Base-by-base conservation (phyloP, 495 filamentous ascomycete genomes). In the Aspergillus ostianus region DNA sequence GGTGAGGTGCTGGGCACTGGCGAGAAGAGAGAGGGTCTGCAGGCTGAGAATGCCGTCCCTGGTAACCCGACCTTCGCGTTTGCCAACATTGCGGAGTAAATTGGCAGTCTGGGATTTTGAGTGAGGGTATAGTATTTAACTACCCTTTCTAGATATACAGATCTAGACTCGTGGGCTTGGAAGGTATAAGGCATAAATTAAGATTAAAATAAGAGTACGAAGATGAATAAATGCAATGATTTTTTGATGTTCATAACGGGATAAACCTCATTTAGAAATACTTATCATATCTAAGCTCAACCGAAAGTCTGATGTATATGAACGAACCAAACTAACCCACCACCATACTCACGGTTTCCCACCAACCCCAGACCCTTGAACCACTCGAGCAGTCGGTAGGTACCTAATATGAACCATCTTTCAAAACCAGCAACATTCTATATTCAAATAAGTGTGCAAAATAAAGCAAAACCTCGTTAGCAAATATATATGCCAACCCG, bases 41-140 rank as follows among this genome's bases (percentile, higher is more conserved):
- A 56, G 59, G 90, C 89, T 27, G 90, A 87, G 64, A 77, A 75
- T 60, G 90, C 91, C 10, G 82, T 89, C 48, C 92, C 92, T n/a
- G 92, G 92, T 0, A 79, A 82, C 58, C 92, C 92, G 51, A 87
- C 79, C 20, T 95, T 92, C 72, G 71, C 78, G 53, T 94, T 95
- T 76, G 83, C 84, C 72, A 95, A 95, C 74, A 80, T 93, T 50
- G 73, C 50, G 21, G 50, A 59, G 48, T 59, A 56, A 53, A 23
- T 29, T 21, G 23, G 23, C 27, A 26, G 36, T 15, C 23, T 26
- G 23, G 23, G 23, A 26, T 26, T 26, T 26, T 26, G 23, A 26
- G 4, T 54, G 30, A 54, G 29, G 32, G 29, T 15, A 29, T 41
- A 1, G 7, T 32, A 15, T 41, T n/a, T n/a, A n/a, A n/a, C n/a